Evolutionary conservation across 2,329 filamentous ascomycete species (phyloP), one percentile per base, ranked within the genome.

Genomic region (Venturia effusa): DNA sequence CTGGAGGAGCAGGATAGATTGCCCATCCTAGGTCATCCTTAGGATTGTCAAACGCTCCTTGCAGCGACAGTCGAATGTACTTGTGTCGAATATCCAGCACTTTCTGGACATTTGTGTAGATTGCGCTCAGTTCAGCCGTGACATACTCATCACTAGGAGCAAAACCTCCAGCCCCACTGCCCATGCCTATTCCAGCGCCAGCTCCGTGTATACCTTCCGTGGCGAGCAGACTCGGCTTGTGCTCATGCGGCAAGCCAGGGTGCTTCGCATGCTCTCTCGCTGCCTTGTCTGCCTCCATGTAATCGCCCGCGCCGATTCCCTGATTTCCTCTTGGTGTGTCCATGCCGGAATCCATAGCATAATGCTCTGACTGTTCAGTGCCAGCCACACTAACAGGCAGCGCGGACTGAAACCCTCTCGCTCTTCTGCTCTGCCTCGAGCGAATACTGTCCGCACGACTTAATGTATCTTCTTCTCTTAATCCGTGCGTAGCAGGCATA

Each of bases 1-100:
- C 90, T 6, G 93, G 94, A 4, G 92, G 92, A 17, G 90, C 86
- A 11, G 94, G 94, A 70, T 97, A 97, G 55, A 99, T 90, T 63
- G 83, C 82, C 93, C 93, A 99, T 61, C 81, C 83, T 0, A 87
- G 82, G 22, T 88, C 84, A 72, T 97, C 92, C 70, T 91, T 91
- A 0, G 94, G 94, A 69, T 97, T 97, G 72, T 96, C 90, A 15
- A 84, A 83, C 8, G 87, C 83, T 11, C 88, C 84, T 72, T 99
- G 94, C 24, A 92, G 79, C 0, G 94, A 97, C 19, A 97, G 76
- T 1, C 84, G 80, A 62, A 97, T 90, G 75, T 97, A 99, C 70
- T 91, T 95, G 73, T 92, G 87, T 66, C 94, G 86, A 48, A 92
- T 81, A 69, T 97, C 90, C 57, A 97, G 77, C n/a, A 97, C 85